These are phyloP conservation scores for Elsinoe fawcettii DNA, from an alignment of 2,329 filamentous ascomycete genomes.

Conservation along the genomic window DNA sequence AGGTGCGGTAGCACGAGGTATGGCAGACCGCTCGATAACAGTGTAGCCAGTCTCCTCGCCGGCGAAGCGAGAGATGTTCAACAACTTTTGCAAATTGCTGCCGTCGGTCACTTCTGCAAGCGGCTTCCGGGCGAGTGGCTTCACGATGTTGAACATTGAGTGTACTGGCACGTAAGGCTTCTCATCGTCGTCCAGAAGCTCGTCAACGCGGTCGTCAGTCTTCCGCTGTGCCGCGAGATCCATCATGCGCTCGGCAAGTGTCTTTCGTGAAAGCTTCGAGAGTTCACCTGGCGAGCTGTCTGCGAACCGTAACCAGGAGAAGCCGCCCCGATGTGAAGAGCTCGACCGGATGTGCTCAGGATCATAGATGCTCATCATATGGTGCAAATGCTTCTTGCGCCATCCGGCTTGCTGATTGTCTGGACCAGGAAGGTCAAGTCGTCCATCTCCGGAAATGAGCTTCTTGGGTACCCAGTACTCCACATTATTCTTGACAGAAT, in stretches of 20 bases:
- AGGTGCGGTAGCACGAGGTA: conserved; percentile 72
- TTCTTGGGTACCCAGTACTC: conserved; percentile 75
- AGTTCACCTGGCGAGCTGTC: conserved; percentile 68
- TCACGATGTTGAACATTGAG: conserved; percentile 71
- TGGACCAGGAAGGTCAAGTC: conserved; percentile 63
- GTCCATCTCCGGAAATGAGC: conserved; percentile 72
- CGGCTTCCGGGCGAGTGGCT: conserved; percentile 58
- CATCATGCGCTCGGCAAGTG: conserved; percentile 66
- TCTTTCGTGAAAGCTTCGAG: conserved; percentile 59
- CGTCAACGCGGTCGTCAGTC: conserved; percentile 51
- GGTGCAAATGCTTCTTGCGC: conserved; percentile 64
- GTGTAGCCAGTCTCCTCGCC: conserved; percentile 65
- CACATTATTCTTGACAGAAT: conserved; percentile 80
- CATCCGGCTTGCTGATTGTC: conserved; percentile 73
- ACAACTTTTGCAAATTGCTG: conserved; percentile 63
- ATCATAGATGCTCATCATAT: conserved; percentile 86
- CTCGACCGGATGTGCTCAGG: conserved; percentile 67
- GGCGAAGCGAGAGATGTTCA: conserved; percentile 64
- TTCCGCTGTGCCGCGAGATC: conserved; percentile 43
- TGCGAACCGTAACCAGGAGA: conserved; percentile 85
- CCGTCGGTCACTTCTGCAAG: conserved; percentile 63
- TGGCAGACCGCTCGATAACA: conserved; percentile 71
- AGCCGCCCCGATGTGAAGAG: conserved; percentile 54
- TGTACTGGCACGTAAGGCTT: conserved; percentile 58
- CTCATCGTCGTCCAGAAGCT: conserved; percentile 51